These are phyloP conservation scores for Acanthamoeba castellanii DNA, from an alignment of 208 protist genomes.

Conservation along the genomic window DNA sequence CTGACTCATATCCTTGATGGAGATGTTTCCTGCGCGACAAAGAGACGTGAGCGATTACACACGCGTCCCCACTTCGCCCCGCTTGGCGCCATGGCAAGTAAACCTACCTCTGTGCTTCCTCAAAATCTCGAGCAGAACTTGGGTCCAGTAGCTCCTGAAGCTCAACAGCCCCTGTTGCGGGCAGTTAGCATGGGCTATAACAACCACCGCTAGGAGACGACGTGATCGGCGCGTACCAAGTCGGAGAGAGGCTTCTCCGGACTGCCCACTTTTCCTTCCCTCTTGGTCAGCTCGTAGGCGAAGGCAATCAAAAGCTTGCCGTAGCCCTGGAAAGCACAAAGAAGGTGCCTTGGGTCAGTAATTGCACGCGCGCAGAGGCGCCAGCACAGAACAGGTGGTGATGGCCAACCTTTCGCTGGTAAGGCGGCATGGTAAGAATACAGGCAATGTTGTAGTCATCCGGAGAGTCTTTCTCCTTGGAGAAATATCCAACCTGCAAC, in stretches of 20 bases:
- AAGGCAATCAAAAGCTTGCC: conserved; percentile 99
- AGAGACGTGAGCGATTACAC: not conserved
- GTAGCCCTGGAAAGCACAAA: conserved; percentile 93
- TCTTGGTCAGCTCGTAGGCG: conserved; percentile 97
- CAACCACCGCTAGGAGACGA: not conserved
- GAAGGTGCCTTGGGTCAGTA: conserved; percentile 85
- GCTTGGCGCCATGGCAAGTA: not conserved
- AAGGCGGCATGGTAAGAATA: conserved; percentile 98
- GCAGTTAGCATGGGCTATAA: not conserved
- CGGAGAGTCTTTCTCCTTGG: conserved; percentile 97
- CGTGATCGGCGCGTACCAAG: conserved; percentile 82
- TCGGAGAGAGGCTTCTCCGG: conserved; percentile 99
- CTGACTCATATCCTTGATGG: conserved; percentile 86
- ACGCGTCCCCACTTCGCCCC: too few species aligned
- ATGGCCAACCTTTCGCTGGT: conserved; percentile 83
- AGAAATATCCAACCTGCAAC: conserved; percentile 97
- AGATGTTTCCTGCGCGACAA: conserved; percentile 73
- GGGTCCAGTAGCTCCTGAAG: conserved; percentile 95
- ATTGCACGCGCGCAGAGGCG: not conserved
- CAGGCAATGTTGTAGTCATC: conserved; percentile 99
- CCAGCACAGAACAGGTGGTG: not conserved
- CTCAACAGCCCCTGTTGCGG: conserved; percentile 91
- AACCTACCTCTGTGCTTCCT: conserved; percentile 76
- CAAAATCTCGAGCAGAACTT: conserved; percentile 92
- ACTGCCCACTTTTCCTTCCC: conserved; percentile 96